Conservation (phyloP, 768 basidiomycete genomes). For the Clitopilus hobsonii region DNA sequence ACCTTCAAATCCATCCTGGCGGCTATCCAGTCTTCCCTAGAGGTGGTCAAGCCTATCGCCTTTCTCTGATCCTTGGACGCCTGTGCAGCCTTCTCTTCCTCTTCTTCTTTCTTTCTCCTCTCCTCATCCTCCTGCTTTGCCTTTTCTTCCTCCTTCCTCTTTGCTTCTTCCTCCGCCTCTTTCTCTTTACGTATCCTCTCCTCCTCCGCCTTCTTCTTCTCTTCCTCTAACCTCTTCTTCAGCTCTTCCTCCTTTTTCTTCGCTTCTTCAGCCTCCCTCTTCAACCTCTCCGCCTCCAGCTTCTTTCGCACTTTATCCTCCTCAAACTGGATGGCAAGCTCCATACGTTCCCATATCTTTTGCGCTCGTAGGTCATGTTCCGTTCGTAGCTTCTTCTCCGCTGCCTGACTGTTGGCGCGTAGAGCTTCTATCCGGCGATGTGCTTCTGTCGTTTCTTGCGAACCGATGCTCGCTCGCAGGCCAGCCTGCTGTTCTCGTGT, state of each 20-base stretch:
- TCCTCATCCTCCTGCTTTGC: slow-evolving; percentile 27
- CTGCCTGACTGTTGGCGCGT: slow-evolving; percentile 37
- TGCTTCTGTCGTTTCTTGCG: slow-evolving; percentile 50
- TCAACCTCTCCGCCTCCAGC: slow-evolving; percentile 54
- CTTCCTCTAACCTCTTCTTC: slow-evolving; percentile 33
- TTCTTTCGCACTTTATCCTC: slow-evolving; percentile 51
- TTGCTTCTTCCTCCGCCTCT: slow-evolving; percentile 34
- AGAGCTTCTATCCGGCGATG: slow-evolving; percentile 38
- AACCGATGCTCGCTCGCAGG: slow-evolving; percentile 31
- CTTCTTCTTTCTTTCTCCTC: slow-evolving; percentile 21
- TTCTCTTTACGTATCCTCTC: slow-evolving; percentile 39
- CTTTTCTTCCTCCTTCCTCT: slow-evolving; percentile 36
- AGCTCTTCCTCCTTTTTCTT: slow-evolving; percentile 43
- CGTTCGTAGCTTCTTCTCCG: slow-evolving; percentile 38
- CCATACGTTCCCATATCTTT: slow-evolving; percentile 52
- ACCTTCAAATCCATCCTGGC: slow-evolving; percentile 55
- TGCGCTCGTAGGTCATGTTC: slow-evolving; percentile 52
- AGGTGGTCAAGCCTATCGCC: slow-evolving; percentile 45
- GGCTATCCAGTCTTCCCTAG: slow-evolving; percentile 61
- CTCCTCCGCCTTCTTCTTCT: slow-evolving; percentile 42
- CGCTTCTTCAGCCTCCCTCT: slow-evolving; percentile 42
- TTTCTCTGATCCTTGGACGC: slow-evolving; percentile 35
- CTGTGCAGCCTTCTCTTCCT: slow-evolving; percentile 9
- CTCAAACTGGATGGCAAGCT: slow-evolving; percentile 56
- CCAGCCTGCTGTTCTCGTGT: slow-evolving; percentile 25